A percentile compares a stretch with the other conserved stretches of the same genome.
phyloP scores from a whole-genome alignment of 305 asterid species.

The Solanum hybrid region DNA sequence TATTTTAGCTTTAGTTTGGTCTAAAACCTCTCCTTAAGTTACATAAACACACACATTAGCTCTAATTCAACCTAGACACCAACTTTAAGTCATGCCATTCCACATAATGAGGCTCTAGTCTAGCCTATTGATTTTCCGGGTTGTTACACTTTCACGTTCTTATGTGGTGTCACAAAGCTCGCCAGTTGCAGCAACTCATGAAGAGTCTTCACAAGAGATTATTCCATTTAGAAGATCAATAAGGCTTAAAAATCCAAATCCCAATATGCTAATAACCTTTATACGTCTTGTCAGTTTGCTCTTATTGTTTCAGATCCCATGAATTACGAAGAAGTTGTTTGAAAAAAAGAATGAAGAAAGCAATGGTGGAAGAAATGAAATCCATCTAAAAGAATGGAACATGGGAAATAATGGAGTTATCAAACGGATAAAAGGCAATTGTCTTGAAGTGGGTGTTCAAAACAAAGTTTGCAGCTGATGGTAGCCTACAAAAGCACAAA shows the following conservation, averaged over 20 bases:
- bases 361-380: too few relatives aligned
- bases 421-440: neutral
- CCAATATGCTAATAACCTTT: neutral
- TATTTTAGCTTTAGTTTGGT: too few relatives aligned
- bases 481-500: neutral
- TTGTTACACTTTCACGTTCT: too few relatives aligned
- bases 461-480: neutral
- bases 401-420: neutral
- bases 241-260: neutral
- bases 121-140: too few relatives aligned
- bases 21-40: too few relatives aligned
- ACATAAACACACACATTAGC: too few relatives aligned
- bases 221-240: neutral
- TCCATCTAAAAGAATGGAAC: too few relatives aligned
- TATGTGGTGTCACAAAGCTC: neutral
- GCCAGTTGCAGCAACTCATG: neutral
- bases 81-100: too few relatives aligned
- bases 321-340: neutral
- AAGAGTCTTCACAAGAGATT: neutral
- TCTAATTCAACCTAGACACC: too few relatives aligned
- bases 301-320: neutral
- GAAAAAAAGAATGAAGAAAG: neutral
- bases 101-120: too few relatives aligned
- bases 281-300: neutral
- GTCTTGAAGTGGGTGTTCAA: neutral